Base-by-base conservation (phyloP, 1,139 yeast species). In the Zygosaccharomyces pseudobailii region DNA sequence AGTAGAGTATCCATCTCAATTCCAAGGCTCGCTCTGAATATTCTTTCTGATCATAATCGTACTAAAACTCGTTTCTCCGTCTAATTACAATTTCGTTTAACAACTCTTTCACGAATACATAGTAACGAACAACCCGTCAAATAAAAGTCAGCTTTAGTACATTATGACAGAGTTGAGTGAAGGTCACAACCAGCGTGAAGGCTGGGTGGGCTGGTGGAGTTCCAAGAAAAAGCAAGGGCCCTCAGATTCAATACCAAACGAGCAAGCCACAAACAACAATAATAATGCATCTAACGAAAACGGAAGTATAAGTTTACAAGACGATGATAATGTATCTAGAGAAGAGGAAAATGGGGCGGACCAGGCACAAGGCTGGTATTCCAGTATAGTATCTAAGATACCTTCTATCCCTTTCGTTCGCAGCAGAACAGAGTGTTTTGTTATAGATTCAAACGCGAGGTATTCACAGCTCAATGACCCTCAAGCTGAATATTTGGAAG, bases 401-500 rank as follows among this genome's bases (percentile, higher is more conserved):
- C 45, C 50, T 5, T 37, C 51, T 13, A 46, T 46, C 8, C 39
- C 55, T 3, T 40, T 47, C 19, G 24, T 45, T 28, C 40, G 40
- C 24, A 33, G 28, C 13, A 45, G 36, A n/a, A 42, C 40, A 17
- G 54, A 43, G 20, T 36, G 25, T 25, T 39, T 52, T 7, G 47
- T 33, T 8, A 45, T 59, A 23, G 55, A 55, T 10, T 55, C 57
- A 22, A 43, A 53, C 6, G 50, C 58, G 10, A 51, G 57, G 17
- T 61, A 62, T 43, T 54, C 63, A 7, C 62, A 62, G 40, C 52
- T 64, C 7, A 57, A 54, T 37, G 44, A 46, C 4, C 55, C 56
- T 19, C 68, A 63, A 40, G 48, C 61, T 8, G 55, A 53, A 10
- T 53, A 51, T 17, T 46, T 64, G 30, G 61, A 59, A 36, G 50